Base-by-base conservation (phyloP, 139 green algal species). In the Chlorella sorokiniana region DNA sequence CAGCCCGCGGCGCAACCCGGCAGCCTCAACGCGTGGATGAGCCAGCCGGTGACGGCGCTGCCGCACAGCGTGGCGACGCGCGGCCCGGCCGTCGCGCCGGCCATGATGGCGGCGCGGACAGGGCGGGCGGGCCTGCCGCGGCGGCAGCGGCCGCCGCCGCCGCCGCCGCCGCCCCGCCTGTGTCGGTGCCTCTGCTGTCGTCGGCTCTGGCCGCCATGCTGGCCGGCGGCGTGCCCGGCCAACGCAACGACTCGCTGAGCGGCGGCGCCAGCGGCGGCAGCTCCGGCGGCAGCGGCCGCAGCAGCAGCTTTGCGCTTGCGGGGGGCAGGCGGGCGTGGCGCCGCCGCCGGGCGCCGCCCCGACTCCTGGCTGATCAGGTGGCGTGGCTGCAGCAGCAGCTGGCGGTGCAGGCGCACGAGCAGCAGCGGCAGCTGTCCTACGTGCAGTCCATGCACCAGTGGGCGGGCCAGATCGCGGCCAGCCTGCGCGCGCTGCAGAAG, bases 391-490 rank as follows among this genome's bases (percentile, higher is more conserved):
- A 84, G 70, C 79, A 80, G 42, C 61, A 52, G 65, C 29, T 83
- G n/a, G 74, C 64, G 27, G 74, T 48, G 22, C 45, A 70, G 51
- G 74, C 79, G 18, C 40, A n/a, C 18, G 74, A 86, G 74, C 68
- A 71, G 45, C 52, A 74, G 48, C 73, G 82, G 5, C 74, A 76
- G 18, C 72, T 86, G 54, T 61, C 72, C 9, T 64, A 78, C 10
- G 42, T 86, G 35, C 59, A 63, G 61, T 83, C 74, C 29, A 86
- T 86, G 82, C 82, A 86, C 74, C 41, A 76, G 27, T 86, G 82
- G 82, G 82, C 82, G 6, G 33, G 37, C 20, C 56, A 83, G 48
- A 81, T 67, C 14, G 79, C 82, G 11, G 42, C 33, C 62, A 78
- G 40, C 35, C 48, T 83, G 35, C 31, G 82, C 8, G 38, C 67